Percentiles rank a stretch among this genome's conserved stretches.
These are phyloP conservation scores for Smallanthus sonchifolius DNA, from an alignment of 129 eudicot genomes.

Conservation along the genomic window DNA sequence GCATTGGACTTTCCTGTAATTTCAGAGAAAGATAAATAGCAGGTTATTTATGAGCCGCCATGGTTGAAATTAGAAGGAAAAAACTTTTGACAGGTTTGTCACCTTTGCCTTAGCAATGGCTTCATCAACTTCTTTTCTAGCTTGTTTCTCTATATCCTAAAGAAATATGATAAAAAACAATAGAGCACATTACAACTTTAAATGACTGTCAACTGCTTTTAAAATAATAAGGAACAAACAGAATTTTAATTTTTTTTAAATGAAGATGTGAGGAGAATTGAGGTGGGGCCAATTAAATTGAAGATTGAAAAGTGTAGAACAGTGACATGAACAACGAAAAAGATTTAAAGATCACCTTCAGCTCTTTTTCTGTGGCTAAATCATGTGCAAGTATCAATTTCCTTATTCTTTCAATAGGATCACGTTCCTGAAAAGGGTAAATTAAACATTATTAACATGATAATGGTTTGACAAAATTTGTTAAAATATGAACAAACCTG, in stretches of 20 bases:
- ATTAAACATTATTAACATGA: neutral
- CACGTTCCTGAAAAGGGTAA: conserved; percentile 68
- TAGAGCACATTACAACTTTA: neutral
- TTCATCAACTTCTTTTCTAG: conserved; percentile 93
- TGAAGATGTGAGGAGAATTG: neutral
- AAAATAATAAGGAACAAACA: neutral
- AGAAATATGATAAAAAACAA: neutral
- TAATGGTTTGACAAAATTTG: neutral
- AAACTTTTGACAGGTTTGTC: neutral
- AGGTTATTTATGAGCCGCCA: neutral
- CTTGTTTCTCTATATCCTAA: conserved; percentile 85
- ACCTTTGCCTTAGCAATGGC: conserved; percentile 98
- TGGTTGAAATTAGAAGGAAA: neutral
- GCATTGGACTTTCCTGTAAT: conserved; percentile 84
- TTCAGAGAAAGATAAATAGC: conserved; percentile 1
- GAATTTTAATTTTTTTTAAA: neutral
- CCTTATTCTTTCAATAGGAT: conserved; percentile 89
- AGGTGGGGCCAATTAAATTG: neutral
- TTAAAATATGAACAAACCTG: conserved; percentile 44
- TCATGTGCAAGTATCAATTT: conserved; percentile 81
- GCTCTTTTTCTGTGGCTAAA: conserved; percentile 77
- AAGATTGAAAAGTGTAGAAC: neutral
- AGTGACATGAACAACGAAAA: neutral
- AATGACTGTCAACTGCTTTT: neutral
- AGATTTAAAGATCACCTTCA: conserved; percentile 54